Conservation (phyloP, 768 basidiomycete genomes). For the Plicaturopsis crispa region DNA sequence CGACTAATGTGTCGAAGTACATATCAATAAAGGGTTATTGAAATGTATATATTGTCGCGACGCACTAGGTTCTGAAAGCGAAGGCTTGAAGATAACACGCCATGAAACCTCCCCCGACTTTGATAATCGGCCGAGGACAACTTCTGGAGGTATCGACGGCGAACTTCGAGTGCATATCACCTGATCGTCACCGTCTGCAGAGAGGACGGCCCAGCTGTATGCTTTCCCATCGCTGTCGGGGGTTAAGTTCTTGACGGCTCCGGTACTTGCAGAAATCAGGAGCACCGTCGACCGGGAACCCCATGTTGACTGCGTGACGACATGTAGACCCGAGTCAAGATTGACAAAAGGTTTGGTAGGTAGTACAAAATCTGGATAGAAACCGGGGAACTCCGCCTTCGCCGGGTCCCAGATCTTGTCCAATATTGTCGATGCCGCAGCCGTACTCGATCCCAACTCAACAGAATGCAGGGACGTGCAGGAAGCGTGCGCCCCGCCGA, state of each 20-base stretch:
- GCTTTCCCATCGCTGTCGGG: conserved; percentile 24
- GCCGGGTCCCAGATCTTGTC: conserved; percentile 32
- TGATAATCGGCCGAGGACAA: conserved; percentile 37
- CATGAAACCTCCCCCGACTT: conserved; percentile 19
- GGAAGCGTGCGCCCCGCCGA: conserved; percentile 55
- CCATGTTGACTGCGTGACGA: conserved; percentile 47
- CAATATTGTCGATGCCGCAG: conserved; percentile 23
- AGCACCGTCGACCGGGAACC: conserved; percentile 46
- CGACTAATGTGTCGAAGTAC: too few relatives aligned
- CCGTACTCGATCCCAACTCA: conserved; percentile 22
- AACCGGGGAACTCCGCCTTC: conserved; percentile 46
- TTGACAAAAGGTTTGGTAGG: conserved; percentile 31
- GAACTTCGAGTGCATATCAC: conserved; percentile 46
- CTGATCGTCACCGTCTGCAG: conserved; percentile 33
- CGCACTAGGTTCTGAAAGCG: conserved; percentile 33
- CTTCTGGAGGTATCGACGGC: conserved; percentile 35
- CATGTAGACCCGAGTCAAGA: conserved; percentile 10
- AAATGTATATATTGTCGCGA: too few relatives aligned
- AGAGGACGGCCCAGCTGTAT: conserved; percentile 50
- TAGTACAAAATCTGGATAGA: conserved; percentile 48
- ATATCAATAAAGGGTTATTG: too few relatives aligned
- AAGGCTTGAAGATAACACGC: conserved; percentile 35
- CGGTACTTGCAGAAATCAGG: conserved; percentile 32
- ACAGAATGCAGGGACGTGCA: conserved; percentile 42
- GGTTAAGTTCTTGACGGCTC: conserved; percentile 36